Conservation (phyloP, 2,329 filamentous ascomycete genomes). For the Talaromyces sp. region DNA sequence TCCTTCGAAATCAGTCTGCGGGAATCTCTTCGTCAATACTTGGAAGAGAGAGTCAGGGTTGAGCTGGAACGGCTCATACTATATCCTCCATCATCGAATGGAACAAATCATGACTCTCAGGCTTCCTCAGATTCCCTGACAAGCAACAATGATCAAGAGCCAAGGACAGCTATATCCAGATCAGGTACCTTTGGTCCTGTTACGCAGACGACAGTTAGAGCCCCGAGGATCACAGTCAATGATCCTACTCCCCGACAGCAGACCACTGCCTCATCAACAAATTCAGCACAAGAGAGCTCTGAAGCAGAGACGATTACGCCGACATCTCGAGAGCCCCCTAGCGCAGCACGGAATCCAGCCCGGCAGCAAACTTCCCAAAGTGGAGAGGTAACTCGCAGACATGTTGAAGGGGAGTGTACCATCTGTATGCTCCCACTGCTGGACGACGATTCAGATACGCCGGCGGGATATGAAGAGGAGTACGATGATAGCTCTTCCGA, state of each 20-base stretch:
- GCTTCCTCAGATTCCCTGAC: neutral
- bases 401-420: constrained; percentile 12
- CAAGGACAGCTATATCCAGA: neutral
- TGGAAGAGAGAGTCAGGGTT: neutral
- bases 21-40: neutral
- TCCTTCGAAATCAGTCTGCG: neutral
- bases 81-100: neutral
- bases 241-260: neutral
- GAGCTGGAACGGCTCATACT: neutral
- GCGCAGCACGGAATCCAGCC: neutral
- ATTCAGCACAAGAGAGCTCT: neutral
- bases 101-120: neutral
- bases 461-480: neutral
- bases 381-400: neutral
- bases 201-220: neutral
- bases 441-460: neutral
- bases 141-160: neutral
- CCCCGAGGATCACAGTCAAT: neutral
- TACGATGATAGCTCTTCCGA: neutral
- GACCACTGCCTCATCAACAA: neutral
- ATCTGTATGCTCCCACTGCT: constrained; percentile 9
- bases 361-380: neutral
- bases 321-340: neutral
- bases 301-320: neutral
- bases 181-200: neutral